Evolutionary conservation across 306 rosid genomes (phyloP).

Genomic region (Astragalus glycyphyllos): DNA sequence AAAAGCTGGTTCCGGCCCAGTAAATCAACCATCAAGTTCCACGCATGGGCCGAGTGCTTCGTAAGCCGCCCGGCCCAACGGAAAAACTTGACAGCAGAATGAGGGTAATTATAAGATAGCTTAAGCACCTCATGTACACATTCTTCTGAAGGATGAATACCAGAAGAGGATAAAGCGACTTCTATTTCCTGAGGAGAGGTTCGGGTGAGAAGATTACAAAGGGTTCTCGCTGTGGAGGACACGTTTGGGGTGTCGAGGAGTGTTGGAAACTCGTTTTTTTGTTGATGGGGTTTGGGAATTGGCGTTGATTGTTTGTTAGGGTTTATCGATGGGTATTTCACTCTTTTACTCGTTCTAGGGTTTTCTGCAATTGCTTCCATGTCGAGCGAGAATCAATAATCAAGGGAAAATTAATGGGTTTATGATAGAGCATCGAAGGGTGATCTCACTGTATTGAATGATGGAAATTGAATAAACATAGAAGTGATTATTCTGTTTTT

Average conservation of each 20-base stretch:
- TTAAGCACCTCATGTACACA: slow-evolving; percentile 56
- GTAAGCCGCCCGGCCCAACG: slow-evolving; percentile 62
- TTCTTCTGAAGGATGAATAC: slow-evolving; percentile 54
- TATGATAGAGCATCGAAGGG: neutral
- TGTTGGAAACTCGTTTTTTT: slow-evolving; percentile 45
- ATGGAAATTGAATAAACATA: neutral
- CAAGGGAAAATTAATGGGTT: neutral
- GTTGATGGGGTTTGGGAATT: slow-evolving; percentile 35
- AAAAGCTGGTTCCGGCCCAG: slow-evolving; percentile 69
- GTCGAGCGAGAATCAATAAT: neutral
- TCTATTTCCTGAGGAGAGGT: slow-evolving; percentile 58
- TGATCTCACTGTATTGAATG: neutral
- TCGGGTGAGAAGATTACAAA: slow-evolving; percentile 60
- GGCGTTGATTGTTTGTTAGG: slow-evolving; percentile 38
- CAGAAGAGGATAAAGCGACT: slow-evolving; percentile 54
- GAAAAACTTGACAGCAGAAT: slow-evolving; percentile 74
- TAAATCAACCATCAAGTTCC: slow-evolving; percentile 76
- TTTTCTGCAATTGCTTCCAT: slow-evolving; percentile 56
- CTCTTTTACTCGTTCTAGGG: slow-evolving; percentile 35
- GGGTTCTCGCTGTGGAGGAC: slow-evolving; percentile 48
- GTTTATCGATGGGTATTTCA: slow-evolving; percentile 41
- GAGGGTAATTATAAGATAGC: slow-evolving; percentile 61
- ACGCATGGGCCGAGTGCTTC: slow-evolving; percentile 56
- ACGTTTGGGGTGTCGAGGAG: slow-evolving; percentile 45
- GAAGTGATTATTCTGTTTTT: neutral